Base-by-base conservation (phyloP, 2,329 filamentous ascomycete species). In the Penicillium oxalicum region DNA sequence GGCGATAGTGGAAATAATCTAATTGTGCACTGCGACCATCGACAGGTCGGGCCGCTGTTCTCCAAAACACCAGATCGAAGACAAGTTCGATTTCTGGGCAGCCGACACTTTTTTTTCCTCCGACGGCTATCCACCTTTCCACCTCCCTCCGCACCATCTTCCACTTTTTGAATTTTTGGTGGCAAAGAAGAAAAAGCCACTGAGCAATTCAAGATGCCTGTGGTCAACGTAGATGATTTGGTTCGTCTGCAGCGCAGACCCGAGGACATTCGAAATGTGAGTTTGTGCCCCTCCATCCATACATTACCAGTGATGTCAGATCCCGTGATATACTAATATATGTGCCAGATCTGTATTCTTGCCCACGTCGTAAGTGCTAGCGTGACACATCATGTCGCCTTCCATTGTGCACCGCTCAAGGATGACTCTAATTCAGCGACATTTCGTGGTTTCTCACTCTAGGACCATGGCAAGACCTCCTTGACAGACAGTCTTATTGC, bases 381-480 rank as follows among this genome's bases (percentile, higher is more conserved):
- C 33, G 36, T 37, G 4, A 24, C 12, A 8, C 13, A 27, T 34
- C 36, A 27, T 5, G 6, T 8, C 4, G 27, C 9, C 7, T 11
- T 34, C 13, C 18, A n/a, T 13, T 9, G 5, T 32, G 29, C 11
- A 11, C 12, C 1, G 9, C 13, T 11, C 7, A n/a, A 29, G 5
- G 5, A 8, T 9, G 35, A 5, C 9, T 2, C 13, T 43, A 9
- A 40, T 45, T n/a, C 48, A 13, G 6, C 9, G 32, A 12, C 35
- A 34, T 27, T 46, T 37, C 45, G 38, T 44, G 43, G 52, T 41
- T 40, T 34, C 34, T 58, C 12, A 49, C 50, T 62, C 36, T 64
- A 84, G 81, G 93, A 98, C 70, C 93, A 98, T 78, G 93, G 93
- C 63, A 98, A 98, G 72, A 98, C 93, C 2, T 97, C 93, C 32